Evolutionary conservation across 495 filamentous ascomycete genomes (phyloP), one percentile per base, ranked within the genome.

Genomic region (Talaromyces stipitatus): DNA sequence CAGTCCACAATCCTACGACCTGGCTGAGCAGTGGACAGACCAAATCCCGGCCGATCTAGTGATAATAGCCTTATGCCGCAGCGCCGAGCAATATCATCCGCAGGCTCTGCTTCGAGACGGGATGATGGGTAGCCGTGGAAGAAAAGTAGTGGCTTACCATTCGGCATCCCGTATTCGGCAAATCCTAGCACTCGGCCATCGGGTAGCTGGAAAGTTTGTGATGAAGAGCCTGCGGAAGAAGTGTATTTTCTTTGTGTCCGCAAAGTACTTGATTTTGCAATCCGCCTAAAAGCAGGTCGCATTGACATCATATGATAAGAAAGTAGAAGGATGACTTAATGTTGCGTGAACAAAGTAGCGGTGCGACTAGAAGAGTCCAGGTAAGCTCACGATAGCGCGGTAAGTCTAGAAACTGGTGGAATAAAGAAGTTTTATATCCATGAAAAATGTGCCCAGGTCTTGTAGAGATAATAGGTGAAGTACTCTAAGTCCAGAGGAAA

Each of bases 71-170:
- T 70, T 18, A 75, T 54, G 3, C 57, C 54, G n/a, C 61, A 67
- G 3, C 54, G 63, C 10, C 55, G 55, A 6, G 69, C 69, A 8
- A 57, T 38, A 12, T 63, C 50, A 56, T 72, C 61, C 11, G 67
- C 50, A 12, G 26, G 60, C 7, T 56, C 54, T n/a, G 60, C 73
- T 61, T 79, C 75, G 10, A 73, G 64, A 27, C 72, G 76, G 1
- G 70, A 77, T 6, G 62, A 62, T 1, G 76, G 75, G 38, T 63
- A 70, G 22, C 78, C 73, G 60, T 81, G 77, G 54, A 78, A 69
- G 62, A 64, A 79, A 48, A 80, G 52, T 0, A 70, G 52, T 3
- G 66, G 67, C 11, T 58, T 55, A n/a, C 61, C 66, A 7, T 50
- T 61, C 3, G 67, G 59, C n/a, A 54, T 23, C n/a, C 76, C 76